phyloP scores from a whole-genome alignment of 257 asterid species.

The Galeopsis tetrahit region DNA sequence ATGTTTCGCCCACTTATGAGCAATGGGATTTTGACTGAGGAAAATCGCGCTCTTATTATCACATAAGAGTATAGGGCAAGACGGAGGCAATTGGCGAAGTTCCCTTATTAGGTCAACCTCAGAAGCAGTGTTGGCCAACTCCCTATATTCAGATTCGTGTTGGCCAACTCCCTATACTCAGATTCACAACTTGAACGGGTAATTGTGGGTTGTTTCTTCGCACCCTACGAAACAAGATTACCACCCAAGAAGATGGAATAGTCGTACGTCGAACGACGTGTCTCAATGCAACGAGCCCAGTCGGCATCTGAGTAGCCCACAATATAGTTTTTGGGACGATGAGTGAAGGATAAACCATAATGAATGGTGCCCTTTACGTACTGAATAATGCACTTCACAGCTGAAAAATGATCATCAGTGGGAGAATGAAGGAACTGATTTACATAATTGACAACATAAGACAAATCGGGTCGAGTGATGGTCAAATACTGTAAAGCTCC shows the following conservation, averaged over 20 bases:
- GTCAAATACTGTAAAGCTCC: not conserved
- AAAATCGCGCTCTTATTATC: no score
- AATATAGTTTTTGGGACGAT: no score
- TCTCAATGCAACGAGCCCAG: no score
- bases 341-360: no score
- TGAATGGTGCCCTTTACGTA: no score
- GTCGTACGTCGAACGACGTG: no score
- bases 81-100: not conserved
- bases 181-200: no score
- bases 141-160: no score
- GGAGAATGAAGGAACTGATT: not conserved
- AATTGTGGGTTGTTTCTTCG: not conserved
- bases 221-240: not conserved
- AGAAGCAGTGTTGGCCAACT: not conserved
- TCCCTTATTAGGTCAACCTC: not conserved
- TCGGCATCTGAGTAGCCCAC: no score
- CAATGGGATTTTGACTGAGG: no score
- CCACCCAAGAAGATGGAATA: not conserved
- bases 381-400: not conserved
- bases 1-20: no score
- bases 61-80: not conserved
- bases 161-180: no score
- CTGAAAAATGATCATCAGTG: not conserved
- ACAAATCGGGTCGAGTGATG: not conserved
- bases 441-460: not conserved